phyloP scores from a whole-genome alignment of 768 basidiomycete genomes.

The Porphyrellus cyaneotinctus region DNA sequence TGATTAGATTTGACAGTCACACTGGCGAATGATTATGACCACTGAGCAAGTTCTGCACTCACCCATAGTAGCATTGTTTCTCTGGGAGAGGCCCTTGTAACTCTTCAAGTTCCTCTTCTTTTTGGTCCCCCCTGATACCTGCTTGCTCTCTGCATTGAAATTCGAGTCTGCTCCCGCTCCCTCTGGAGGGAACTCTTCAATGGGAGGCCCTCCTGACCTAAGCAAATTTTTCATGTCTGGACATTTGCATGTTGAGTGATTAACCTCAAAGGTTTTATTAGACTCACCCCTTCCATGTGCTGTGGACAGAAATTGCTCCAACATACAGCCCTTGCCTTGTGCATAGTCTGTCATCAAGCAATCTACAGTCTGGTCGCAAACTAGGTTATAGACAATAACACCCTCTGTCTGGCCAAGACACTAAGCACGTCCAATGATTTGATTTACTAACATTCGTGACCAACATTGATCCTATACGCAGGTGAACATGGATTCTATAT shows the following conservation, averaged over 20 bases:
- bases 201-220: background rate
- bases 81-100: background rate
- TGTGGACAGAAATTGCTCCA: conserved; percentile 4
- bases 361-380: conserved; percentile 7
- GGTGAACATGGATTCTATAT: background rate
- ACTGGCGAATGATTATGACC: background rate
- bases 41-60: background rate
- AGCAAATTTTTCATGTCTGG: conserved; percentile 2
- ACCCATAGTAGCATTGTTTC: background rate
- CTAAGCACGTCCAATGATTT: too few species aligned
- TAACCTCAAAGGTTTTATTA: background rate
- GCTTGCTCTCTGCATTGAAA: background rate
- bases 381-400: conserved; percentile 8
- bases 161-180: background rate
- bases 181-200: background rate
- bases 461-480: conserved; percentile 7
- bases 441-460: conserved; percentile 10
- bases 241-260: background rate
- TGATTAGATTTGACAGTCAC: background rate
- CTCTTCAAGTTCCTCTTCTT: background rate
- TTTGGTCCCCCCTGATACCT: background rate
- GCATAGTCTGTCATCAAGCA: conserved; percentile 10
- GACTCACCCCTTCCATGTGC: background rate
- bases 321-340: conserved; percentile 10
- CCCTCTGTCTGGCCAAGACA: conserved; percentile 7